Percentiles rank a stretch among this genome's conserved stretches.
Conservation (phyloP, 495 filamentous ascomycete genomes). For the Astrocystis sublimbata region DNA sequence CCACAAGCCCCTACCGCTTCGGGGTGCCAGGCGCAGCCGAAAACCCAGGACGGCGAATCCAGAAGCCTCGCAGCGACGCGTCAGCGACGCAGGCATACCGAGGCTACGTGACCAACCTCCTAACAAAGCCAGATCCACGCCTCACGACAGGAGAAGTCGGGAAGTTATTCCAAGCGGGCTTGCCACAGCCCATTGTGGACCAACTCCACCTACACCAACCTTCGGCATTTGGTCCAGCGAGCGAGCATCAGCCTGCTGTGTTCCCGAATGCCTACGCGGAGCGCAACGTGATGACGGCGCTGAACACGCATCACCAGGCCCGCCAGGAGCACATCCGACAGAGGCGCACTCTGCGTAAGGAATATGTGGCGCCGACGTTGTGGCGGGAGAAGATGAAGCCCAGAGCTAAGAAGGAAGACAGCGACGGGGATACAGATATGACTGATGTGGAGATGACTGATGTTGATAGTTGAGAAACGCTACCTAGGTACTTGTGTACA, state of each 20-base stretch:
- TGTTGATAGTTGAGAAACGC: neutral
- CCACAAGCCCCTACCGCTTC: neutral
- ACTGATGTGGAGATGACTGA: neutral
- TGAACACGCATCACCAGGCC: neutral
- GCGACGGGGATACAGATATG: too few species aligned
- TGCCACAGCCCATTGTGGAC: neutral
- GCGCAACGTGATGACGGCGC: conserved; percentile 8
- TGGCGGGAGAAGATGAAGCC: neutral
- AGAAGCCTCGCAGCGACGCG: neutral
- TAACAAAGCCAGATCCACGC: neutral
- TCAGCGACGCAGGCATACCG: neutral
- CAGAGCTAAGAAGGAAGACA: neutral
- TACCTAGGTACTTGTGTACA: too few species aligned
- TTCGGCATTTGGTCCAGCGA: neutral
- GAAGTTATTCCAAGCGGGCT: neutral
- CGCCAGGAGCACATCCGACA: neutral
- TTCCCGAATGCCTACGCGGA: conserved; percentile 13
- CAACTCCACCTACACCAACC: neutral
- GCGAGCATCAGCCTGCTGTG: neutral
- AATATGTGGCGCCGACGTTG: neutral
- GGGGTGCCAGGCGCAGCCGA: neutral
- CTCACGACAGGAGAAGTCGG: neutral
- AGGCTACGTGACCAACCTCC: conserved; percentile 1
- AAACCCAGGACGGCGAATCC: neutral
- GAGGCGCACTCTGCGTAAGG: neutral